Percentiles rank a stretch among this genome's conserved stretches.
Evolutionary conservation across 208 protist species (phyloP).

Genomic region (Angomonas desouzai): DNA sequence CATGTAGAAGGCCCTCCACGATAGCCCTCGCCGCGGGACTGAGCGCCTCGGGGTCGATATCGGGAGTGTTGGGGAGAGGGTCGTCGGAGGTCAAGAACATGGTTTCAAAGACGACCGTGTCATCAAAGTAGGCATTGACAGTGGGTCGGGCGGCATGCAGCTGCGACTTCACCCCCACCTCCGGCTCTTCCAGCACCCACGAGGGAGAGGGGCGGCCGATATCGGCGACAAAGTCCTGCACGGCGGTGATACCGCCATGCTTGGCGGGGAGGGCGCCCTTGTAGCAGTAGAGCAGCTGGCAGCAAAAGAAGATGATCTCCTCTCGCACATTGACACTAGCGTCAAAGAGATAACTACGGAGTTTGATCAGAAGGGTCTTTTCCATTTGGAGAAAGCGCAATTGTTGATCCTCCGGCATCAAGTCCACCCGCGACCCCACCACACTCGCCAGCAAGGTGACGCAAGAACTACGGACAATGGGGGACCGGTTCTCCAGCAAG

Average conservation of each 20-base stretch:
- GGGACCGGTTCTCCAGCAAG: slow-evolving; percentile 77
- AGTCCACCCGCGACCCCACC: slow-evolving; percentile 57
- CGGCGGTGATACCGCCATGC: slow-evolving; percentile 19
- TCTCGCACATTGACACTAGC: slow-evolving; percentile 82
- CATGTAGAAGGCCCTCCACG: slow-evolving; percentile 69
- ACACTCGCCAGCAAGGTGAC: slow-evolving; percentile 82
- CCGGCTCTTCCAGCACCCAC: slow-evolving; percentile 68
- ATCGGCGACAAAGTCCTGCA: slow-evolving; percentile 46
- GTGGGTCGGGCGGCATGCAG: slow-evolving; percentile 75
- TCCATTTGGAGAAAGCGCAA: slow-evolving; percentile 80
- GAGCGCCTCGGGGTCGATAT: slow-evolving; percentile 22
- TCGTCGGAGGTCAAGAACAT: slow-evolving; percentile 46
- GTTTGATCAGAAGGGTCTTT: slow-evolving; percentile 78
- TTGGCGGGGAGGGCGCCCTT: slow-evolving; percentile 22
- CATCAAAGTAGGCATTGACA: slow-evolving; percentile 68
- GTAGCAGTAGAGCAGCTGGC: slow-evolving; percentile 72
- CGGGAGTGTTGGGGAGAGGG: slow-evolving; percentile 24
- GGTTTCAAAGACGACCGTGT: slow-evolving; percentile 64
- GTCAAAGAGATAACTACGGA: slow-evolving; percentile 76
- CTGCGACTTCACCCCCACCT: slow-evolving; percentile 73
- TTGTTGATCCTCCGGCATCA: slow-evolving; percentile 50
- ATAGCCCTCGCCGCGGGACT: slow-evolving; percentile 29
- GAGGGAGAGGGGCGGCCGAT: slow-evolving; percentile 28
- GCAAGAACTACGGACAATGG: slow-evolving; percentile 83
- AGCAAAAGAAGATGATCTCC: slow-evolving; percentile 85